Percentiles rank a stretch among this genome's conserved stretches.
Conservation (phyloP, 805 yeast species). For the Sugiyamaella chiloensis region DNA sequence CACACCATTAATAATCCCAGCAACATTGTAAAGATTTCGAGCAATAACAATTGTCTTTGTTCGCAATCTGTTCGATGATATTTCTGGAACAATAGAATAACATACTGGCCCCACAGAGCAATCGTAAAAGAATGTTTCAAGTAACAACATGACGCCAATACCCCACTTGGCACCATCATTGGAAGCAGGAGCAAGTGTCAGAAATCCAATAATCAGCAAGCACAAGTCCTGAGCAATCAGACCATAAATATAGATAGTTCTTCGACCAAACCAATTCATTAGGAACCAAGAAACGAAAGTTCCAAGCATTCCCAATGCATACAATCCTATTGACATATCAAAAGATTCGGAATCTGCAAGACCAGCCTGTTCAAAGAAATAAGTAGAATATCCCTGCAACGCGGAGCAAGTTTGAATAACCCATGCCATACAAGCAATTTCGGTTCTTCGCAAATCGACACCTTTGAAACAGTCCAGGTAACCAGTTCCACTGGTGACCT, state of each 20-base stretch:
- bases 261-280: conserved; percentile 26
- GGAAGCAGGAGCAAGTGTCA: conserved; percentile 35
- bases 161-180: conserved; percentile 27
- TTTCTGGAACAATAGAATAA: conserved; percentile 29
- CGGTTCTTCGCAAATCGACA: conserved; percentile 47
- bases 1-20: conserved; percentile 19
- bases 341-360: conserved; percentile 33
- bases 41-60: conserved; percentile 43
- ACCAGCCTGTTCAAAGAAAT: conserved; percentile 26
- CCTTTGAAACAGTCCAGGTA: conserved; percentile 47
- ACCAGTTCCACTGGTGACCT: conserved; percentile 22
- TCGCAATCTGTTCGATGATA: conserved; percentile 41
- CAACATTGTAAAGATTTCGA: conserved; percentile 31
- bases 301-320: conserved; percentile 45
- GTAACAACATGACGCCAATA: conserved; percentile 43
- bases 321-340: conserved; percentile 45
- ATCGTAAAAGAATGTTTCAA: conserved; percentile 46
- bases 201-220: conserved; percentile 43
- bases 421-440: conserved; percentile 46
- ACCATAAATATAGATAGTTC: conserved; percentile 33
- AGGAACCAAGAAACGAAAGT: conserved; percentile 29
- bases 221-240: conserved; percentile 34
- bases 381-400: conserved; percentile 17
- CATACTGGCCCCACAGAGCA: conserved; percentile 11
- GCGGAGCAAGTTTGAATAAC: conserved; percentile 37